Conservation (phyloP, 208 protist species). For the Leishmania aethiopica region DNA sequence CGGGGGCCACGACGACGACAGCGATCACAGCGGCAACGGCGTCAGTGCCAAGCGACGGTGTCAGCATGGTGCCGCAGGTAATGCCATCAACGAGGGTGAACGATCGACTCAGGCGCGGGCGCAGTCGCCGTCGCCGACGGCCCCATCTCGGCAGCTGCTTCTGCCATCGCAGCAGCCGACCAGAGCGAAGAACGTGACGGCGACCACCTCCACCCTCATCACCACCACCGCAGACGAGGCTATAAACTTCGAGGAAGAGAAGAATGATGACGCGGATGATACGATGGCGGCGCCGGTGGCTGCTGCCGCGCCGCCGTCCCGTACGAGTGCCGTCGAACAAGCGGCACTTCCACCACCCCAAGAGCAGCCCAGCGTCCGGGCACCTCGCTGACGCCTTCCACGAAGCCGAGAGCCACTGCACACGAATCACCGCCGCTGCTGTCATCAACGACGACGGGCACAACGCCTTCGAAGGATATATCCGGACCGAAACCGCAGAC, state of each 20-base stretch:
- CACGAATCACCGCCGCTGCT: neutral
- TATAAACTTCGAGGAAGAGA: constrained; percentile 11
- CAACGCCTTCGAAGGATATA: neutral
- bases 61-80: neutral
- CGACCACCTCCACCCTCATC: neutral
- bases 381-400: neutral
- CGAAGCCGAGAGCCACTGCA: neutral
- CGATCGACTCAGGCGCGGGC: neutral
- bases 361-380: neutral
- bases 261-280: neutral
- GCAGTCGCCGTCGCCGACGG: neutral
- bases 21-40: neutral
- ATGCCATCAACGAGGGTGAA: neutral
- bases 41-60: neutral
- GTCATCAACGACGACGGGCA: neutral
- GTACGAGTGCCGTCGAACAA: neutral
- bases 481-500: neutral
- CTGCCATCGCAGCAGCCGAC: neutral
- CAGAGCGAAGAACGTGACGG: neutral
- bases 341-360: neutral
- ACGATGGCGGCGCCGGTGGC: neutral
- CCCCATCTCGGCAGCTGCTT: neutral
- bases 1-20: neutral
- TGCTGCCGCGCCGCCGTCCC: neutral
- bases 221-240: neutral